Base-by-base conservation (phyloP, 805 yeast species). In the Kluyveromyces wickerhamii region DNA sequence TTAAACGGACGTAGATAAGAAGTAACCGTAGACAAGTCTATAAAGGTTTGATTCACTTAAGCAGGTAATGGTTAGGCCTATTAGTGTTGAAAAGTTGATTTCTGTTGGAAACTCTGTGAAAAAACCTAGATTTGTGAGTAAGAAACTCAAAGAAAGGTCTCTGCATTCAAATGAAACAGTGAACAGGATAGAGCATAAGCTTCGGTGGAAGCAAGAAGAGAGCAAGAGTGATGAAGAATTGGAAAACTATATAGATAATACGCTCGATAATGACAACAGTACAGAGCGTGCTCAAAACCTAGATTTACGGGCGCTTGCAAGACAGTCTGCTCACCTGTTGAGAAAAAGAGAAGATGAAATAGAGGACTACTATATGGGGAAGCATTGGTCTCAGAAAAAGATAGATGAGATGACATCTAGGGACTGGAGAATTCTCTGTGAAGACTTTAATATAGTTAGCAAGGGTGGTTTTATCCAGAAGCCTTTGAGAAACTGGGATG, bases 381-480 rank as follows among this genome's bases (percentile, higher is more conserved):
- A 48, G 36, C 63, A 60, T 40, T 92, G 97, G 97, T 59, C 74
- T 0, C 67, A 74, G 26, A 92, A 89, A 48, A 54, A 70, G 0
- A 57, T 77, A 2, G 56, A 57, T 0, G 67, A 72, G 26, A 87
- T 89, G 97, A 72, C 73, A 0, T 63, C 67, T 1, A 66, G 96
- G 42, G 97, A 92, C 55, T 89, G 97, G 97, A 67, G 95, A 38
- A 79, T 86, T 21, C 65, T 89, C 54, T 71, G 70, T 43, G 94
- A 85, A 47, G 95, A 88, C 44, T 83, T 64, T 52, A 71, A 71
- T 44, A 84, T 89, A 15, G 60, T 67, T 1, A 63, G 74, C 1
- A 77, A 72, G 43, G 74, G 76, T 1, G 51, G 54, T 0, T 29
- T 45, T 24, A 21, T 53, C 3, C 52, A 54, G 8, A 62, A 72